These are phyloP conservation scores for Mycena pura DNA, from an alignment of 768 basidiomycete species.

Conservation along the genomic window DNA sequence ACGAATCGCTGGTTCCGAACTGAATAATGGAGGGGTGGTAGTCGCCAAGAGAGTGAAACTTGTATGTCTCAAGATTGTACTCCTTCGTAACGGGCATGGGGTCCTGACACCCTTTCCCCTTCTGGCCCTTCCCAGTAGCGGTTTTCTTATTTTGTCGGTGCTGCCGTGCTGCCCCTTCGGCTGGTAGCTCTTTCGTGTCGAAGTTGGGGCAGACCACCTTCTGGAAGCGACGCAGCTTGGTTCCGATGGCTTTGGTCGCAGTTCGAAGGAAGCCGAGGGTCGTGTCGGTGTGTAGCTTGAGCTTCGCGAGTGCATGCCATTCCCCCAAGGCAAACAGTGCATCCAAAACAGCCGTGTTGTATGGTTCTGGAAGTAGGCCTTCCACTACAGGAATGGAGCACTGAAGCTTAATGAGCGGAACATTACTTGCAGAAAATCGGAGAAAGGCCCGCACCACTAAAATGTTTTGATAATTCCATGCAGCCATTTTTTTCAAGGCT, in stretches of 20 bases:
- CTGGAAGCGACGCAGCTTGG: slow-evolving; percentile 31
- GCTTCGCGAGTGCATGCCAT: slow-evolving; percentile 44
- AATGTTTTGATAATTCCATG: slow-evolving; percentile 36
- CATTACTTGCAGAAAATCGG: not conserved
- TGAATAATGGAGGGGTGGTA: slow-evolving; percentile 23
- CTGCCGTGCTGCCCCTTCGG: slow-evolving; percentile 29
- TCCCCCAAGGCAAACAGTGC: slow-evolving; percentile 34
- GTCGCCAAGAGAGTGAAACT: slow-evolving; percentile 34
- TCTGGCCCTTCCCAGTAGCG: slow-evolving; percentile 4
- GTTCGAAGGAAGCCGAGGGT: slow-evolving; percentile 30
- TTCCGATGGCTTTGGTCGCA: slow-evolving; percentile 30
- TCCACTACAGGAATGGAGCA: slow-evolving; percentile 37
- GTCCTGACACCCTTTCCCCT: not conserved
- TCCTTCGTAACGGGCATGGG: not conserved
- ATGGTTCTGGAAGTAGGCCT: slow-evolving; percentile 29
- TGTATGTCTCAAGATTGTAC: slow-evolving; percentile 29
- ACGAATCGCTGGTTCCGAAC: slow-evolving; percentile 14
- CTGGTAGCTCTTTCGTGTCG: slow-evolving; percentile 34
- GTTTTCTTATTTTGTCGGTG: not conserved
- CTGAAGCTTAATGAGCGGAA: slow-evolving; percentile 15
- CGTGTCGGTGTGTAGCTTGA: slow-evolving; percentile 36
- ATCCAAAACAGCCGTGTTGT: slow-evolving; percentile 29
- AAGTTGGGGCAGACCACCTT: slow-evolving; percentile 27
- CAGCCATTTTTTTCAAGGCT: slow-evolving; percentile 30
- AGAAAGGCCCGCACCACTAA: slow-evolving; percentile 28